These are phyloP conservation scores for Tetracladium marchalianum DNA, from an alignment of 495 filamentous ascomycete species.

Conservation along the genomic window DNA sequence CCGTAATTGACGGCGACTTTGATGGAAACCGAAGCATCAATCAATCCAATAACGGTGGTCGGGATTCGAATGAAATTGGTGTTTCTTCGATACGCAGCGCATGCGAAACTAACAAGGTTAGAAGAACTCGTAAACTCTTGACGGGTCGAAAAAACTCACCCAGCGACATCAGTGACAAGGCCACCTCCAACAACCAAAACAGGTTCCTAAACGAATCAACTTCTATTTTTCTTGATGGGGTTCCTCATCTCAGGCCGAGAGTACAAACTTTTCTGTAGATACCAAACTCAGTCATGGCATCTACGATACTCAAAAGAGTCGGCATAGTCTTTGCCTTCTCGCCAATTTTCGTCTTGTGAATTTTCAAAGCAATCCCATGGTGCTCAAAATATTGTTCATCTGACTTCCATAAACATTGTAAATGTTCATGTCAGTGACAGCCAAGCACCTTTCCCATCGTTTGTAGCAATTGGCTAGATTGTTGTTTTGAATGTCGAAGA, in stretches of 20 bases:
- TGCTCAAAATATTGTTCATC: slow-evolving; percentile 49
- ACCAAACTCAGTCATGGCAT: slow-evolving; percentile 58
- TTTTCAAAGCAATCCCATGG: slow-evolving; percentile 40
- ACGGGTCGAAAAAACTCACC: too few relatives aligned
- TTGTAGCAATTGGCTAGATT: slow-evolving; percentile 48
- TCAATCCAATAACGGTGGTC: slow-evolving; percentile 56
- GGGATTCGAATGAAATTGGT: slow-evolving; percentile 50
- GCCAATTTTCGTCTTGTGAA: slow-evolving; percentile 55
- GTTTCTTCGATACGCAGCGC: slow-evolving; percentile 43
- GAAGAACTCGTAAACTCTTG: too few relatives aligned
- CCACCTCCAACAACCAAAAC: slow-evolving; percentile 57
- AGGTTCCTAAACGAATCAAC: slow-evolving; percentile 36
- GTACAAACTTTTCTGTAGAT: slow-evolving; percentile 44
- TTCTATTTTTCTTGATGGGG: not conserved
- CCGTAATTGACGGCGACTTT: slow-evolving; percentile 59
- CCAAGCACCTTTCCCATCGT: slow-evolving; percentile 45
- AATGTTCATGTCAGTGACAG: slow-evolving; percentile 52
- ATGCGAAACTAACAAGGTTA: slow-evolving; percentile 42
- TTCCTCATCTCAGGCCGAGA: not conserved
- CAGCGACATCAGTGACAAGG: slow-evolving; percentile 55
- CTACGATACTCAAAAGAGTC: slow-evolving; percentile 47
- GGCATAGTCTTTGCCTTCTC: slow-evolving; percentile 56
- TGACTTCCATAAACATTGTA: slow-evolving; percentile 46
- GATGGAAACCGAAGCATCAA: slow-evolving; percentile 56
- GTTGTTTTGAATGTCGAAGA: slow-evolving; percentile 41